A percentile compares a stretch with the other conserved stretches of the same genome.
Conservation (phyloP, 805 yeast genomes). For the Barnettozyma siamensis region DNA sequence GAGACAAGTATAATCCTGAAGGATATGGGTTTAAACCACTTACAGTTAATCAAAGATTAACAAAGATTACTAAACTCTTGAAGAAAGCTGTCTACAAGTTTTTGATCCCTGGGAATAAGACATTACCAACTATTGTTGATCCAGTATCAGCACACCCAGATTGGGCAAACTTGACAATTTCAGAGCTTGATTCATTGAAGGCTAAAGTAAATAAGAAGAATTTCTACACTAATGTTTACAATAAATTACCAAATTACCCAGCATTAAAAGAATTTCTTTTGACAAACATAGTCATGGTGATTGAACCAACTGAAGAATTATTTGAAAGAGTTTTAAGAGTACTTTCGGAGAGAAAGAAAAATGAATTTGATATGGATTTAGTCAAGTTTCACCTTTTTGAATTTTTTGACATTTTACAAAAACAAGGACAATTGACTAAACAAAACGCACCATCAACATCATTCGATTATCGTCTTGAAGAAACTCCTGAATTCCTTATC, state of each 20-base stretch:
- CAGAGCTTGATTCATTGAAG: background rate
- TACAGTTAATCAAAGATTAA: conserved; percentile 18
- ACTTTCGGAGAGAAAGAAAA: conserved; percentile 21
- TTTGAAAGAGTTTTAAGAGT: conserved; percentile 20
- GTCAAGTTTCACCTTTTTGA: conserved; percentile 34
- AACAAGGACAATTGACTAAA: conserved; percentile 6
- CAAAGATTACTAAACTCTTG: conserved; percentile 10
- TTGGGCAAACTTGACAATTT: background rate
- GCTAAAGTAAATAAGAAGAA: conserved; percentile 10
- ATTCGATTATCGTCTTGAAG: conserved; percentile 10
- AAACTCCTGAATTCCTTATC: conserved; percentile 27
- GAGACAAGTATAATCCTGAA: conserved; percentile 15
- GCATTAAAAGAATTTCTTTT: conserved; percentile 26
- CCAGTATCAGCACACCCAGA: background rate
- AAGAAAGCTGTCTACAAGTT: conserved; percentile 1
- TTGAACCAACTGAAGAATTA: conserved; percentile 39
- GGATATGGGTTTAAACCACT: conserved; percentile 21
- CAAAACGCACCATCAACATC: background rate
- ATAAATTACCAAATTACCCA: conserved; percentile 32
- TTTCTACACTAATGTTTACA: conserved; percentile 28
- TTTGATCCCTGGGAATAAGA: background rate
- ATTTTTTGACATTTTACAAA: conserved; percentile 15
- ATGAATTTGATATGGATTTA: conserved; percentile 54
- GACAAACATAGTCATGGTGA: conserved; percentile 51
- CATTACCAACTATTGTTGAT: conserved; percentile 1